These are phyloP conservation scores for Sporobolomyces phaffii DNA, from an alignment of 768 basidiomycete genomes.

Conservation along the genomic window DNA sequence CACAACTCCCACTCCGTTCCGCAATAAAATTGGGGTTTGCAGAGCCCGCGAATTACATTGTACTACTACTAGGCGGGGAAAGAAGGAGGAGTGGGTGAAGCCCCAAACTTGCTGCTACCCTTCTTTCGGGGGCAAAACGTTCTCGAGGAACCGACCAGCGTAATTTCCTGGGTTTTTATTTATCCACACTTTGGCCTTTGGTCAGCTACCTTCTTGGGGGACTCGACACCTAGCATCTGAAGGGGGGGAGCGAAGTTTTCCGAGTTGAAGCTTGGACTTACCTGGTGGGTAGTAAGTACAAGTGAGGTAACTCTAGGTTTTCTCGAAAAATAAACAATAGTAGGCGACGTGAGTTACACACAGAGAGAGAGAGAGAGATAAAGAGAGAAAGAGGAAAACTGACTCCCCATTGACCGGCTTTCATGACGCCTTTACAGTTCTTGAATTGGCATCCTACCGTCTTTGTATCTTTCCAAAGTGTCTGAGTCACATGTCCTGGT, in stretches of 20 bases:
- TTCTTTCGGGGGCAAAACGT: conserved; percentile 4
- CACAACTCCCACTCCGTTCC: no score
- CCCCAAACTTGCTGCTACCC: background rate
- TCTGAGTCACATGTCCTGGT: conserved; percentile 5
- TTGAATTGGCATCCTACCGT: conserved; percentile 6
- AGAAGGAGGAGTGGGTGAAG: conserved; percentile 40
- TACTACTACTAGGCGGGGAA: conserved; percentile 47
- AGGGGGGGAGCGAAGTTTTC: no score
- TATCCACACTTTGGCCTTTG: no score
- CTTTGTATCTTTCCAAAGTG: background rate
- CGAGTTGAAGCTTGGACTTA: background rate
- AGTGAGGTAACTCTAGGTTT: conserved; percentile 1
- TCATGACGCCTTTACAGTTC: conserved; percentile 1
- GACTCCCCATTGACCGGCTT: background rate
- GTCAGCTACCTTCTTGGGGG: no score
- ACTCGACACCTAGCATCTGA: no score
- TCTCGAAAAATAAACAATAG: no score
- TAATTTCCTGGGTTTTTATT: background rate
- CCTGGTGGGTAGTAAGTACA: conserved; percentile 15
- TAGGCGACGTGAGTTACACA: no score
- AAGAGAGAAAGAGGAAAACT: background rate
- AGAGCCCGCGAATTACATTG: no score
- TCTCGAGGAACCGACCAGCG: background rate
- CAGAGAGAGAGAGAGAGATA: background rate
- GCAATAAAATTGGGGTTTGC: no score